Conservation (phyloP, 2,329 filamentous ascomycete genomes). For the Claviceps purpurea region DNA sequence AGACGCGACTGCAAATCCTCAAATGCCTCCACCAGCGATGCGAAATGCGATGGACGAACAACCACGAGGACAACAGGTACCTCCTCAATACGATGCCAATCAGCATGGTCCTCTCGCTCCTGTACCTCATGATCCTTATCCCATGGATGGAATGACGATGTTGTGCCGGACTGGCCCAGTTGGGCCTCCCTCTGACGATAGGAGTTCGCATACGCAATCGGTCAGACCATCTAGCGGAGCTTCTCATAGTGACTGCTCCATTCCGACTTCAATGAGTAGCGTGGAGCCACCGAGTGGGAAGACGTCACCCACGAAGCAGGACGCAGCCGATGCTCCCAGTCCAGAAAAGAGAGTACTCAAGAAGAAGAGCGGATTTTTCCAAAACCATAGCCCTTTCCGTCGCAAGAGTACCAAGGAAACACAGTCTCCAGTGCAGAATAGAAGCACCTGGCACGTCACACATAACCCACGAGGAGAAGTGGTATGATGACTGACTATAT, state of each 20-base stretch:
- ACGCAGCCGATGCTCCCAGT: conserved; percentile 30
- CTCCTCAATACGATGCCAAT: conserved; percentile 28
- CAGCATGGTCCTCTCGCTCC: conserved; percentile 50
- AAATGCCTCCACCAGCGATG: conserved; percentile 22
- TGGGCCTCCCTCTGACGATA: conserved; percentile 50
- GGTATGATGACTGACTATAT: background rate
- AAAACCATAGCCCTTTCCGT: conserved; percentile 82
- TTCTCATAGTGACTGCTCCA: conserved; percentile 82
- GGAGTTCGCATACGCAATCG: conserved; percentile 36
- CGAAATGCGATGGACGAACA: conserved; percentile 10
- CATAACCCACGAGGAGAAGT: conserved; percentile 10
- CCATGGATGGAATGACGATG: conserved; percentile 94
- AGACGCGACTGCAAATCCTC: conserved; percentile 38
- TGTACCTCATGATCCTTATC: conserved; percentile 86
- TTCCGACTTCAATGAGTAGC: conserved; percentile 79
- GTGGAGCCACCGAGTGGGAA: conserved; percentile 65
- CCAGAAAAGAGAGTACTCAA: conserved; percentile 55
- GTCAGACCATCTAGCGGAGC: conserved; percentile 72
- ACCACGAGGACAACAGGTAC: conserved; percentile 10
- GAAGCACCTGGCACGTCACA: conserved; percentile 47
- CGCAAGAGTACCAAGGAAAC: conserved; percentile 77
- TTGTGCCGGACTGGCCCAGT: conserved; percentile 65
- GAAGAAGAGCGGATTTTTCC: conserved; percentile 78
- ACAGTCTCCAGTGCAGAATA: conserved; percentile 26
- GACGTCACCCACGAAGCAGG: conserved; percentile 59